phyloP scores from a whole-genome alignment of 2,329 filamentous ascomycete genomes.

The Fusarium aywerte region DNA sequence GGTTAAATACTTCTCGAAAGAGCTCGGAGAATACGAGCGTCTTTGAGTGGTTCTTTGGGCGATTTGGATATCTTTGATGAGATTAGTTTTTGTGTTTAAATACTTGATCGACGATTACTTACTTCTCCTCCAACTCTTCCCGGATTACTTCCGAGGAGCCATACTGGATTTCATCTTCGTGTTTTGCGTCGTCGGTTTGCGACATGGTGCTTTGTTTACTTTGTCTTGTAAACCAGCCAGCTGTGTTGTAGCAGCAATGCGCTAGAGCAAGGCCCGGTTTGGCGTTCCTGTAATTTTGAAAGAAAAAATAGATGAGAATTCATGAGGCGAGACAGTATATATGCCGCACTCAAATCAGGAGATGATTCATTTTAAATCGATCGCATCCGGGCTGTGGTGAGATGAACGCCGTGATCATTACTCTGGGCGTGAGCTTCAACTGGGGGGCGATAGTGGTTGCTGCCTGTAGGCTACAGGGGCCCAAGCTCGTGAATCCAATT shows the following conservation, averaged over 20 bases:
- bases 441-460: constrained; percentile 26
- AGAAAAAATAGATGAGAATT: background rate
- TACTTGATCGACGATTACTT: background rate
- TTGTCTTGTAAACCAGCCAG: constrained; percentile 16
- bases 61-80: constrained; percentile 78
- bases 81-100: constrained; percentile 30
- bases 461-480: constrained; percentile 33
- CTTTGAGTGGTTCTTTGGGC: constrained; percentile 81
- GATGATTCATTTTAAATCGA: background rate
- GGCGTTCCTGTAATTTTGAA: background rate
- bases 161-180: constrained; percentile 66
- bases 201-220: constrained; percentile 14
- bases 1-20: constrained; percentile 82
- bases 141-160: constrained; percentile 52
- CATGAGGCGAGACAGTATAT: background rate
- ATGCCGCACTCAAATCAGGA: background rate
- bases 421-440: constrained; percentile 9
- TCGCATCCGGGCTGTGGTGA: constrained; percentile 1
- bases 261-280: background rate
- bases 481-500: constrained; percentile 14
- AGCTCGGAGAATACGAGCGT: constrained; percentile 87
- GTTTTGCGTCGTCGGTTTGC: constrained; percentile 53
- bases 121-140: constrained; percentile 60
- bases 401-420: constrained; percentile 8
- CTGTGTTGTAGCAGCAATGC: background rate